Conservation (phyloP, 306 rosid genomes). For the Leucaena leucocephala region DNA sequence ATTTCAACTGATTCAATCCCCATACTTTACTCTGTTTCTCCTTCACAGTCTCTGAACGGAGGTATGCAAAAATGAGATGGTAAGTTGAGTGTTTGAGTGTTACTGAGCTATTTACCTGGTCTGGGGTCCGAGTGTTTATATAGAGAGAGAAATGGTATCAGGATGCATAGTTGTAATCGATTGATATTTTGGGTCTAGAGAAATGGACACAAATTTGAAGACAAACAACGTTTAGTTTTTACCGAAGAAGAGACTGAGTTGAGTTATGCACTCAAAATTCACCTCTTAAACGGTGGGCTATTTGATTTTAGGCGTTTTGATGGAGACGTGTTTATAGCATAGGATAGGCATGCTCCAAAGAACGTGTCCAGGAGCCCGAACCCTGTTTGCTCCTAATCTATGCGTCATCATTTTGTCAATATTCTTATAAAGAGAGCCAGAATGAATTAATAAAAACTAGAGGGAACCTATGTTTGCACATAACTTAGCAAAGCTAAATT, state of each 20-base stretch:
- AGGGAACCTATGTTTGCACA: not conserved
- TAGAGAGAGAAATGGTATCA: not conserved
- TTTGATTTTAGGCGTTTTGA: not conserved
- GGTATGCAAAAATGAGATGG: not conserved
- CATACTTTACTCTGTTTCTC: conserved; percentile 14
- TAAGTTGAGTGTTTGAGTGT: not conserved
- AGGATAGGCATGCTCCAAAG: not conserved
- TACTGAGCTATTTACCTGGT: not conserved
- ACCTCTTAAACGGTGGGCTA: not conserved
- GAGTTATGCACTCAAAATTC: not conserved
- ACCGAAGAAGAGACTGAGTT: not conserved
- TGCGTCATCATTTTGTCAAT: not conserved
- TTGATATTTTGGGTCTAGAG: not conserved
- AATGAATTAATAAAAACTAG: not conserved
- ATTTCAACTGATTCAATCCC: conserved; percentile 30
- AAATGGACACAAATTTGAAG: not conserved
- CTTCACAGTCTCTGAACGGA: not conserved
- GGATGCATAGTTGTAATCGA: not conserved
- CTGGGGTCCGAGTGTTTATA: not conserved
- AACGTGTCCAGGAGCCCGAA: not conserved
- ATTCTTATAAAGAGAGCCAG: not conserved
- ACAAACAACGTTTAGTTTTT: not conserved
- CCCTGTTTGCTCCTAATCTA: not conserved
- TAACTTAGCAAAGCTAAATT: not conserved
- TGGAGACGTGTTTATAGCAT: not conserved